Conservation (phyloP, 441 rosid genomes). For the Brassica balearica region DNA sequence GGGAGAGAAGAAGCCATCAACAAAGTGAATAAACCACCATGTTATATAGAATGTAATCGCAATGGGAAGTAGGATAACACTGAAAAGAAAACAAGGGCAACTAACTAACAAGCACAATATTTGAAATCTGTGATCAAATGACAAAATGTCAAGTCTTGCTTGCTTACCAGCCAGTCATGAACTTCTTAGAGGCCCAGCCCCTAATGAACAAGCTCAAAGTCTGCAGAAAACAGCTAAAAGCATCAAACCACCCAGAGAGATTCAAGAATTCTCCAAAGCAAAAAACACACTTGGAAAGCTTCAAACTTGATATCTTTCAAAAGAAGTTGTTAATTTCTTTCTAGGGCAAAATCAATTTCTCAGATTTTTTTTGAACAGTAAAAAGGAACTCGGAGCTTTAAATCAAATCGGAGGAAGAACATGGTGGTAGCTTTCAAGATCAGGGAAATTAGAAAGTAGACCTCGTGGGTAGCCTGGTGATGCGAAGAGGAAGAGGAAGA, state of each 20-base stretch:
- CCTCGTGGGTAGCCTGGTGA: constrained; percentile 33
- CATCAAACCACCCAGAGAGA: constrained; percentile 26
- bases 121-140: constrained; percentile 28
- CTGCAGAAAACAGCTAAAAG: constrained; percentile 49
- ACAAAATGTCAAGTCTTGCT: not conserved
- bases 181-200: constrained; percentile 97
- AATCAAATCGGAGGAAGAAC: constrained; percentile 13
- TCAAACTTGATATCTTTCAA: not conserved
- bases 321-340: not conserved
- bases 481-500: constrained; percentile 71
- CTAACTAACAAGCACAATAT: constrained; percentile 25
- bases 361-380: constrained; percentile 16
- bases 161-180: constrained; percentile 95
- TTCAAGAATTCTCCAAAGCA: constrained; percentile 2
- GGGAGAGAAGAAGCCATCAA: constrained; percentile 97
- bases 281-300: not conserved
- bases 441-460: constrained; percentile 10
- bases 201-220: constrained; percentile 89
- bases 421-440: constrained; percentile 12
- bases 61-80: constrained; percentile 93
- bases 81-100: constrained; percentile 44
- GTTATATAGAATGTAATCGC: constrained; percentile 93
- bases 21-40: constrained; percentile 99
- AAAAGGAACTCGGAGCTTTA: constrained; percentile 1
- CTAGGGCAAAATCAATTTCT: constrained; percentile 32